Base-by-base conservation (phyloP, 176 grass and related monocot species). In the Avena sativa region DNA sequence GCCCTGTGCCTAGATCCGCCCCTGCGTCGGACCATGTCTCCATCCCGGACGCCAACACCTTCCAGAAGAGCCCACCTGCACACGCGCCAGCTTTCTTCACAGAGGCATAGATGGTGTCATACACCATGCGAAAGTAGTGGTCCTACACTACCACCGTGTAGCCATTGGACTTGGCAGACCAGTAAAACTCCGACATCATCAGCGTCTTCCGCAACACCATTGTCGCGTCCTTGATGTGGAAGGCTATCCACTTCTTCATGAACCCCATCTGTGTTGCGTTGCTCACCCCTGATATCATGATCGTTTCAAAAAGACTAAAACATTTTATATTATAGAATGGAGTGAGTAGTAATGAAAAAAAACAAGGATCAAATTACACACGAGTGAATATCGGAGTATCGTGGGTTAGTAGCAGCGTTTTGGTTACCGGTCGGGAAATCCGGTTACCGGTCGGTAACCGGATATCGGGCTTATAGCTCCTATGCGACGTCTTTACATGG, bases 31-130 rank as follows among this genome's bases (percentile, higher is more conserved):
- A 4, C 83, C 86, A 95, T 14, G 78, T 57, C 65, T 95, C 93
- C 93, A 98, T 98, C 43, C 93, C 91, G 25, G 88, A 71, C 71
- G 81, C 91, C 87, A 98, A 76, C 15, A 95, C 87, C 61, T 98
- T 89, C 95, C 93, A 98, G 80, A 95, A 98, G 21, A 98, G 74
- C 0, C 79, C 91, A 1, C 95, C 93, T 0, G 83, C 95, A 70
- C 86, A 89, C 46, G 95, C 30, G 3, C 91, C 95, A 1, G 83
- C 86, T 5, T 44, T 72, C 4, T 80, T 38, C 26, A 89, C 90
- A 5, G 92, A 93, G 16, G 72, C 58, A 56, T 95, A 95, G 23
- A 95, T 79, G 17, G 70, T 44, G 32, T 86, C 87, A 69, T 80
- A 95, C 65, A 97, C 88, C 66, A 62, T 88, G 62, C 55, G 32